Base-by-base conservation (phyloP, 306 rosid species). In the Vigna angularis region DNA sequence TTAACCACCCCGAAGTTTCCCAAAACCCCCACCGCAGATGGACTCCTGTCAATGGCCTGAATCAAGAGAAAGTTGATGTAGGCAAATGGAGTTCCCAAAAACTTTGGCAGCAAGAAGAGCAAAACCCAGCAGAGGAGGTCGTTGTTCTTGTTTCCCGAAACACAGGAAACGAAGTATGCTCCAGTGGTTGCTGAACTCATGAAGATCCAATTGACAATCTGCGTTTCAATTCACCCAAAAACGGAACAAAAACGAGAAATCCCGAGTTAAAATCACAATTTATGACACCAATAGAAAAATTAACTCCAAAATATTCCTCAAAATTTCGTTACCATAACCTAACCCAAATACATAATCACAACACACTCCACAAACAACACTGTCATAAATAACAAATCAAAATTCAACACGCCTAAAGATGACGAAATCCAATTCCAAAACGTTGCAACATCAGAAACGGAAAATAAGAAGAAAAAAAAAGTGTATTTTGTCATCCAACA, bases 71-170 rank as follows among this genome's bases (percentile, higher is more conserved):
- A 90, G 87, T 73, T 87, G 63, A 85, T 86, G 76, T 72, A 90
- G 57, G 88, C 97, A 86, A 94, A 94, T 22, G 97, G 86, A 49
- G 93, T 89, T 70, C 98, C 98, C 83, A 92, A 84, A 59, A 84
- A 94, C 64, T 90, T 94, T 3, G 98, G 98, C 83, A 92, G 77
- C 69, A 92, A 74, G 91, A 88, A 90, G 79, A 88, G 83, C 82
- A 92, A 74, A 88, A 92, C 91, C 93, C 95, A 89, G 87, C 82
- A 86, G 86, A 86, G 89, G 85, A 88, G 87, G 91, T 48, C 30
- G 90, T 71, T 92, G 84, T 89, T 87, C 97, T 89, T 89, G 98
- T 92, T 94, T 92, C 97, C 98, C 94, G 92, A 85, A 72, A 51
- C 74, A 87, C 97, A 94, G 97, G 98, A 91, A 94, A 94, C 96